phyloP scores from a whole-genome alignment of 441 rosid species.

The Cnidoscolus chayamansa region DNA sequence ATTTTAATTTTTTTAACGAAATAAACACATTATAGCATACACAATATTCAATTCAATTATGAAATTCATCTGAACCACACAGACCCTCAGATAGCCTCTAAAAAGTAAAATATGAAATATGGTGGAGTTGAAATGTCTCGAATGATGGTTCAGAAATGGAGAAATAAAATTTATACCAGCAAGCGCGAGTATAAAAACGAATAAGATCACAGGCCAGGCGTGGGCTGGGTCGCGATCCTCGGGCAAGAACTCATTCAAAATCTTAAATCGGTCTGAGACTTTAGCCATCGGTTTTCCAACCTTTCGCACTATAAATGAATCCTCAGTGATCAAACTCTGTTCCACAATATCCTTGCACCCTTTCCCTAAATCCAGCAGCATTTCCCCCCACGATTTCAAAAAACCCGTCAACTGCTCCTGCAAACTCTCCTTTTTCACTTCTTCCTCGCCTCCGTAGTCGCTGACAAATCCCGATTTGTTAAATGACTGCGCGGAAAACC shows the following conservation, averaged over 20 bases:
- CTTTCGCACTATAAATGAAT: slow-evolving; percentile 71
- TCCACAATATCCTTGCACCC: slow-evolving; percentile 69
- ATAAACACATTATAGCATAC: too few species aligned
- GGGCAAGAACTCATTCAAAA: slow-evolving; percentile 86
- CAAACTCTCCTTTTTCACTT: slow-evolving; percentile 41
- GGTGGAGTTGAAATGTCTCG: too few species aligned
- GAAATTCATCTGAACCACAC: too few species aligned
- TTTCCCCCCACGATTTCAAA: slow-evolving; percentile 84
- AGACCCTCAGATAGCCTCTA: too few species aligned
- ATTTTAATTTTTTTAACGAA: too few species aligned
- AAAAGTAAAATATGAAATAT: too few species aligned
- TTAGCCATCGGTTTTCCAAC: slow-evolving; percentile 66
- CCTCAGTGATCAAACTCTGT: slow-evolving; percentile 65
- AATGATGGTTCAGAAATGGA: too few species aligned
- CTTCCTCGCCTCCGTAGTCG: slow-evolving; percentile 13
- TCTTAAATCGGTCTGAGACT: slow-evolving; percentile 48
- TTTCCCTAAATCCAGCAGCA: slow-evolving; percentile 74
- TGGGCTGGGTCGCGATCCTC: slow-evolving; percentile 95
- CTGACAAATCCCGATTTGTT: slow-evolving; percentile 20
- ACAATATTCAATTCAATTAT: too few species aligned
- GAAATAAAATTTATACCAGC: slow-evolving; percentile 39
- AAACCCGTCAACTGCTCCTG: slow-evolving; percentile 70
- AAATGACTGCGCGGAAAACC: slow-evolving; percentile 26
- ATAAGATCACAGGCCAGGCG: slow-evolving; percentile 81
- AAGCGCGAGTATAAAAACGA: slow-evolving; percentile 66